A percentile compares a stretch with the other conserved stretches of the same genome.
Conservation (phyloP, 306 rosid genomes). For the Lagenaria siceraria region DNA sequence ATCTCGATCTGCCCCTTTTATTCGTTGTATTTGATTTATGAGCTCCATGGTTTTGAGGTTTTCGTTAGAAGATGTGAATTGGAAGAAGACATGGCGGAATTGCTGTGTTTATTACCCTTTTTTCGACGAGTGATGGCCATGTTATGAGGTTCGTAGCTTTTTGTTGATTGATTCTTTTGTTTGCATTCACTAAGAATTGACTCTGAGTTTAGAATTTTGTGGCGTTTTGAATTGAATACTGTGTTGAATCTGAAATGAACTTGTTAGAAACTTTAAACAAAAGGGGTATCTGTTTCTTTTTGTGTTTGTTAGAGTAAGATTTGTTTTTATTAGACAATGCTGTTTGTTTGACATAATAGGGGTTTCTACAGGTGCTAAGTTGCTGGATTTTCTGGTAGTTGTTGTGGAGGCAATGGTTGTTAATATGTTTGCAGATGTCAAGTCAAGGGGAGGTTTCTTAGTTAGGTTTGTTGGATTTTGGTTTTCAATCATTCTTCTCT, state of each 20-base stretch:
- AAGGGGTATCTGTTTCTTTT: not conserved
- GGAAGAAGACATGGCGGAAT: slow-evolving; percentile 27
- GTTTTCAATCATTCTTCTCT: slow-evolving; percentile 27
- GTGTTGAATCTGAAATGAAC: not conserved
- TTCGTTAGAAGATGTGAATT: slow-evolving; percentile 26
- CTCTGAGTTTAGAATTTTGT: not conserved
- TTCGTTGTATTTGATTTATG: slow-evolving; percentile 23
- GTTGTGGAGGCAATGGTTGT: slow-evolving; percentile 9
- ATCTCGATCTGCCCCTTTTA: slow-evolving; percentile 1
- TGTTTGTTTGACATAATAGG: not conserved
- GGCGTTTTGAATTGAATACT: not conserved
- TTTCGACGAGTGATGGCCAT: slow-evolving; percentile 28
- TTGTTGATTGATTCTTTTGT: not conserved
- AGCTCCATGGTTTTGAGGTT: slow-evolving; percentile 26
- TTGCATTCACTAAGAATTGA: not conserved
- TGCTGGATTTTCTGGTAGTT: slow-evolving; percentile 13
- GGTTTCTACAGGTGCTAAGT: slow-evolving; percentile 30
- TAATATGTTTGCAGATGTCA: slow-evolving; percentile 40
- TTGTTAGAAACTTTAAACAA: not conserved
- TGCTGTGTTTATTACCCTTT: slow-evolving; percentile 37
- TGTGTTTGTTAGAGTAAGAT: not conserved
- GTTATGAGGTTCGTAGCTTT: not conserved
- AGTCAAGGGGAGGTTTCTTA: slow-evolving; percentile 23
- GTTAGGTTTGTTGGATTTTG: slow-evolving; percentile 31
- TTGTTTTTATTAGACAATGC: not conserved